These are phyloP conservation scores for Hemisphaericaspora nanyangensis DNA, from an alignment of 805 yeast genomes.

Conservation along the genomic window DNA sequence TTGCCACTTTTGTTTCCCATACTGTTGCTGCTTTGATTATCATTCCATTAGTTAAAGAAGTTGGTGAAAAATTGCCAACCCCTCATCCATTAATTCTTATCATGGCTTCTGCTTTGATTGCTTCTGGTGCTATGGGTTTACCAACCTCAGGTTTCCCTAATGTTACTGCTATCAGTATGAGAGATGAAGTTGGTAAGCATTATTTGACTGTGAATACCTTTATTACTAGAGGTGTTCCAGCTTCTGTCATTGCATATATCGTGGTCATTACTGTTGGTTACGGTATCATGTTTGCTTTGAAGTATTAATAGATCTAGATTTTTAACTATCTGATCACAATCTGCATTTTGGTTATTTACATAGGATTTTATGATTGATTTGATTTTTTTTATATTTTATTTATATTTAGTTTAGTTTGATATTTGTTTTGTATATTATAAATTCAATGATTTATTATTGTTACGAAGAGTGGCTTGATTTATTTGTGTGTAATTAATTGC, in stretches of 20 bases:
- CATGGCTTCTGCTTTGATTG: conserved; percentile 39
- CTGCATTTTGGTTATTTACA: too few relatives aligned
- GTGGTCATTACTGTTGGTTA: conserved; percentile 36
- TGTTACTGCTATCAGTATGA: conserved; percentile 42
- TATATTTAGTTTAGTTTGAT: too few relatives aligned
- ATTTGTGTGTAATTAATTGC: too few relatives aligned
- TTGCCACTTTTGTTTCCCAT: conserved; percentile 43
- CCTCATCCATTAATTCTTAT: conserved; percentile 38
- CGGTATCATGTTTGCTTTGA: conserved; percentile 33
- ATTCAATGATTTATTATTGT: too few relatives aligned
- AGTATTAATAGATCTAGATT: conserved; percentile 14
- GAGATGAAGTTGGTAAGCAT: conserved; percentile 38
- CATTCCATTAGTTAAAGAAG: conserved; percentile 39
- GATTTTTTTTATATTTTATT: too few relatives aligned
- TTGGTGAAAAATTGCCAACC: conserved; percentile 33
- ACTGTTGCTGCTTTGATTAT: conserved; percentile 43
- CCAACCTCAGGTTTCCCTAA: conserved; percentile 45
- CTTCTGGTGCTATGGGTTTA: conserved; percentile 44
- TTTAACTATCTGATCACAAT: too few relatives aligned
- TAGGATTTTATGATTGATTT: not conserved
- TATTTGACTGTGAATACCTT: conserved; percentile 40
- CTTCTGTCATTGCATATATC: conserved; percentile 33
- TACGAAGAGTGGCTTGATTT: too few relatives aligned
- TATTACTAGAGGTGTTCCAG: conserved; percentile 41
- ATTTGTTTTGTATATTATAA: too few relatives aligned